Evolutionary conservation across 345 rosid genomes (phyloP), one percentile per base, ranked within the genome.

Genomic region (Hibiscus tridactylites): DNA sequence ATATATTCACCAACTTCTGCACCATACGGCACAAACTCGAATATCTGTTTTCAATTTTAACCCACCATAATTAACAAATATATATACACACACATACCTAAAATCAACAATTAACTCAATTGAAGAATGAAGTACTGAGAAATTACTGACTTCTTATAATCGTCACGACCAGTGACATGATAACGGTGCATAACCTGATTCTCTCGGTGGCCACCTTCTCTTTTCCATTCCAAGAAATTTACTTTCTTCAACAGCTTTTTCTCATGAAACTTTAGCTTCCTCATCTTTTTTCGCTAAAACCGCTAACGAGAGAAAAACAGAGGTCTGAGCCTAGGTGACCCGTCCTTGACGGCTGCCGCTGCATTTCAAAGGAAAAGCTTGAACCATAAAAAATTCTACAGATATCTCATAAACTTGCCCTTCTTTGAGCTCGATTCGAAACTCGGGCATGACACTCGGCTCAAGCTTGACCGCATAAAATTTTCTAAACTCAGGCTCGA

Each of bases 181-280:
- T 82, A 90, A 11, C 97, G 91, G 0, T 77, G 86, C 86, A 83
- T 86, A 52, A 92, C 79, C 61, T 68, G 76, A 65, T 80, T 78
- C 66, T 92, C 99, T 33, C 98, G 75, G 80, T 92, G 98, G 63
- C 86, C 85, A 50, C 73, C 80, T 75, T 92, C 99, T 74, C 96
- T 83, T 80, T 89, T 90, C 97, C 99, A 90, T 76, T 78, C 87
- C 77, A 92, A 84, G 77, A 95, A 85, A 73, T 92, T 83, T 0
- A 80, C 84, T 75, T 86, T 92, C 84, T 86, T 89, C 49, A 90
- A 29, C 62, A 95, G 76, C 88, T 83, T 88, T 80, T 88, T 79
- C 89, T 92, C 99, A 24, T 85, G 91, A 61, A 10, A 73, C 78
- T 84, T 89, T 29, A 90, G 83, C 87, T 85, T 80, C 84, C 97